Percentiles rank a stretch among this genome's conserved stretches.
Conservation (phyloP, 2,329 filamentous ascomycete genomes). For the Fonsecaea multimorphosa region DNA sequence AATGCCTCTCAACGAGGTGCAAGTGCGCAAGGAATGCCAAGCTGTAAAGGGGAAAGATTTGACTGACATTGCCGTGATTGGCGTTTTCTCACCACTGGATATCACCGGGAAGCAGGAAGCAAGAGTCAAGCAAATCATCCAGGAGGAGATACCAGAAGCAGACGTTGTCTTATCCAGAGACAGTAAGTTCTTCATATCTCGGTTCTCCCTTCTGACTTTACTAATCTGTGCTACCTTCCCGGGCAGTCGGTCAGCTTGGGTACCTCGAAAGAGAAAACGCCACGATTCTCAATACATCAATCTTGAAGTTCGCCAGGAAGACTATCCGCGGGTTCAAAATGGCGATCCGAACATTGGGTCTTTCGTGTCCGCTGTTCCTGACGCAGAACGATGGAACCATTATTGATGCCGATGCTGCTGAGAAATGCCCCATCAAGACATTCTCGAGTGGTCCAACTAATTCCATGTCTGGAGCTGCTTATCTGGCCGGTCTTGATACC, state of each 20-base stretch:
- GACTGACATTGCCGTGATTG: slow-evolving; percentile 50
- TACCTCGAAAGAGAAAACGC: slow-evolving; percentile 68
- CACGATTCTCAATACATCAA: slow-evolving; percentile 67
- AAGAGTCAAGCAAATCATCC: slow-evolving; percentile 47
- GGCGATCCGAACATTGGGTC: slow-evolving; percentile 57
- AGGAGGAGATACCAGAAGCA: slow-evolving; percentile 45
- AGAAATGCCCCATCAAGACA: slow-evolving; percentile 64
- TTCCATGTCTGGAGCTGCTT: slow-evolving; percentile 68
- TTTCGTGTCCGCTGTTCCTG: slow-evolving; percentile 64
- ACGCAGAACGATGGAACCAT: slow-evolving; percentile 70
- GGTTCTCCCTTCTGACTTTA: not conserved
- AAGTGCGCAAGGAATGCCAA: slow-evolving; percentile 47
- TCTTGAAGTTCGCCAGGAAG: slow-evolving; percentile 62
- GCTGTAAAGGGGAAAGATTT: slow-evolving; percentile 48
- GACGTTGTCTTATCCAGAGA: slow-evolving; percentile 53
- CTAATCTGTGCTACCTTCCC: not conserved
- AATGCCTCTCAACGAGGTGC: slow-evolving; percentile 45
- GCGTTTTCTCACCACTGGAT: slow-evolving; percentile 57
- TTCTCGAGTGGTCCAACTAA: slow-evolving; percentile 70
- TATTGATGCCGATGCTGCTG: slow-evolving; percentile 60
- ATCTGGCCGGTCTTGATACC: slow-evolving; percentile 53
- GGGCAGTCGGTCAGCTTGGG: slow-evolving; percentile 51
- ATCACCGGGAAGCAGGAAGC: slow-evolving; percentile 51
- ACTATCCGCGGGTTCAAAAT: slow-evolving; percentile 64
- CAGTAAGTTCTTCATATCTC: slow-evolving; percentile 8